Base-by-base conservation (phyloP, 2,329 filamentous ascomycete species). In the Cercospora berteroae region DNA sequence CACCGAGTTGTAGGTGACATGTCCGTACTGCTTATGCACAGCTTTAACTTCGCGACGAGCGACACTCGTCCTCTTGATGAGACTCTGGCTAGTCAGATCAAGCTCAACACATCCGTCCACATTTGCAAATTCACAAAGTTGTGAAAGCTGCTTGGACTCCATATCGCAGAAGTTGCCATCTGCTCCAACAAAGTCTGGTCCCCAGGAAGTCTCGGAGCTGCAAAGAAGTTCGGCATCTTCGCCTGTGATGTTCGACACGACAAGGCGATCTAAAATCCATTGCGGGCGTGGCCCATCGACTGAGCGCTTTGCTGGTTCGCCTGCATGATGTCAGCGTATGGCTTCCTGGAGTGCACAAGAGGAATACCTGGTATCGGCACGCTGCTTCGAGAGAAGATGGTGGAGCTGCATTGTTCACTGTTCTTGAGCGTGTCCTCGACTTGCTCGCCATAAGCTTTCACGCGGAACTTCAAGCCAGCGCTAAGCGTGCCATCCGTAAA, bases 301-400 rank as follows among this genome's bases (percentile, higher is more conserved):
- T 2, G 50, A 55, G 23, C 50, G 50, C 20, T 55, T 55, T 13
- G 20, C 50, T 29, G 50, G 50, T 55, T 55, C 12, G 27, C 25
- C 50, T 55, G 20, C 2, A 55, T 0, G 4, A 1, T n/a, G 50
- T 55, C 10, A 55, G 25, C 25, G 50, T 55, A 20, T 1, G 1
- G 1, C 1, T 12, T 16, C 2, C 3, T 0, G 16, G 2, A 55
- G 13, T 4, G 4, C 1, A 16, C 1, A 3, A 20, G 0, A n/a
- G 10, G 1, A 4, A 55, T 25, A 55, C 50, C 50, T 55, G 50
- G 20, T 4, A 55, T 29, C 20, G 50, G 50, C 9, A 1, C 50
- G 6, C 3, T 55, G 23, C 3, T 16, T 16, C 25, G 20, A 1
- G 25, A 7, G 16, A 55, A 55, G 12, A 25, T 55, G 20, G 50